phyloP scores from a whole-genome alignment of 2,329 filamentous ascomycete species.

The Parastagonospora nodorum region DNA sequence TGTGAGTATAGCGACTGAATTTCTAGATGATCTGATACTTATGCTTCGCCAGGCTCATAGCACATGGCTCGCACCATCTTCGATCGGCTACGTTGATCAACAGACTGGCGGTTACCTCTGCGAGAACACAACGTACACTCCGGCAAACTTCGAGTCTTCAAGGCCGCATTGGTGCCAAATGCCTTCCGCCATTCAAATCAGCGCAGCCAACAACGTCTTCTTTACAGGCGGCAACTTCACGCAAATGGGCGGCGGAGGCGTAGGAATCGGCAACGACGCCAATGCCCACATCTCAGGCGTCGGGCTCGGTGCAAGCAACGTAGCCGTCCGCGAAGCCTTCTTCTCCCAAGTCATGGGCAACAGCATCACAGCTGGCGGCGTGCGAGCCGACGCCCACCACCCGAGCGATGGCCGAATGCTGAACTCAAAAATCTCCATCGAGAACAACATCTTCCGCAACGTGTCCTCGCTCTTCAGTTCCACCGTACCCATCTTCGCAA shows the following conservation, averaged over 20 bases:
- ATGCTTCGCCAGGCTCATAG: conserved; percentile 9
- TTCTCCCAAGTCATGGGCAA: conserved; percentile 22
- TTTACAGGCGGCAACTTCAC: conserved; percentile 17
- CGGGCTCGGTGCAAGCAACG: conserved; percentile 10
- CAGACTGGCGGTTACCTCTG: conserved; percentile 19
- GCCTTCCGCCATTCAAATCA: conserved; percentile 18
- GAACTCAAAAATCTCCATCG: conserved; percentile 14
- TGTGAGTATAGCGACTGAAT: conserved; percentile 7
- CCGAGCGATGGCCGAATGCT: conserved; percentile 15
- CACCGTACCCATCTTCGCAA: conserved; percentile 15
- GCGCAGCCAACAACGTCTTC: conserved; percentile 17
- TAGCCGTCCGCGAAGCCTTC: conserved; percentile 15
- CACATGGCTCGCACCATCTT: conserved; percentile 14
- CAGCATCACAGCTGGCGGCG: conserved; percentile 18
- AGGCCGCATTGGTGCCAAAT: conserved; percentile 20
- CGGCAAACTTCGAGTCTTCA: conserved; percentile 17
- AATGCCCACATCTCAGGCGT: conserved; percentile 17
- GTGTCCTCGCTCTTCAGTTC: conserved; percentile 17
- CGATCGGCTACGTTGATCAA: conserved; percentile 16
- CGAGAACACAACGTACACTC: conserved; percentile 18
- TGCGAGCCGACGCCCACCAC: conserved; percentile 18
- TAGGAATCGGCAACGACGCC: conserved; percentile 21
- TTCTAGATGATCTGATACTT: background rate
- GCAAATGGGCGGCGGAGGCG: conserved; percentile 14
- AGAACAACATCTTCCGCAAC: conserved; percentile 21